Base-by-base conservation (phyloP, 139 green algal genomes). In the Volvox reticuliferus region DNA sequence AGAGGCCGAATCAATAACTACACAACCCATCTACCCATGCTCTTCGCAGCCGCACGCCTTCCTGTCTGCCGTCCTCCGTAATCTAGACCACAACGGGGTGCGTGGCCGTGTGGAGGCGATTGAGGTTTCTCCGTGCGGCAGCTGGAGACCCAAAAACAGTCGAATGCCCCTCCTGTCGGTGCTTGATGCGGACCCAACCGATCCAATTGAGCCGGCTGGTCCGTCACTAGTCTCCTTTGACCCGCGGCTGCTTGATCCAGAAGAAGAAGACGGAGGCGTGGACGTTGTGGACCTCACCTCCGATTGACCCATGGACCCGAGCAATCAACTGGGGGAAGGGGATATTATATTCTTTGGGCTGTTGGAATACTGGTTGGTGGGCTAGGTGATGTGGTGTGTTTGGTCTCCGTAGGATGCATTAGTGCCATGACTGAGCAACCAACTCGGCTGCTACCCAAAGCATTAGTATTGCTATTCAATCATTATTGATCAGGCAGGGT, bases 241-340 rank as follows among this genome's bases (percentile, higher is more conserved):
- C n/a, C 22, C 30, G 44, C 28, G 69, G 44, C 44, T 89, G 69
- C 44, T 89, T 18, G 85, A 89, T 9, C 85, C 69, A 0, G 69
- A 80, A 44, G 84, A 82, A 22, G 83, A 14, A 3, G 79, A 1
- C 12, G 37, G 9, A 1, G 37, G 85, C 12, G 16, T 0, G 69
- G 85, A 89, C 5, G 85, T 89, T 44, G 85, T 89, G 44, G 85
- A 89, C 69, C 85, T 89, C 26, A 89, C 85, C 5, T 69, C 80
- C n/a, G 85, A 89, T 33, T 89, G 67, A 89, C 67, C 24, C 22
- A 79, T 24, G 6, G 65, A 73, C 12, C 21, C 21, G 24, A 73
- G 65, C 12, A 16, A 73, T 16, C 17, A 69, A 69, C 62, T 17
- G 62, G 62, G 44, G 44, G 44, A 55, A 55, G 44, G 9, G 5